Base-by-base conservation (phyloP, 2,329 filamentous ascomycete species). In the Neofusicoccum sp. region DNA sequence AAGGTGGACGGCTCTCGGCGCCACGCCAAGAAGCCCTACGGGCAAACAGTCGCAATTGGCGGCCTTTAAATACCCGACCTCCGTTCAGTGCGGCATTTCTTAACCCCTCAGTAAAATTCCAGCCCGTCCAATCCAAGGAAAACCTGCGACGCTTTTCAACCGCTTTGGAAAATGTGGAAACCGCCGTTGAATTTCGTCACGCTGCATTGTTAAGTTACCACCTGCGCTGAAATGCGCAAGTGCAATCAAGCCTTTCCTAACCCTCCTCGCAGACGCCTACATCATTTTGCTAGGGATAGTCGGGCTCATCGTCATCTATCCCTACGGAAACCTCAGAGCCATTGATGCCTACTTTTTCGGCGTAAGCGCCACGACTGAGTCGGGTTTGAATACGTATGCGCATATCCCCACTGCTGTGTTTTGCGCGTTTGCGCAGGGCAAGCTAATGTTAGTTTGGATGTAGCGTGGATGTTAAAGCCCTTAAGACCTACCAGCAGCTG, bases 381-480 rank as follows among this genome's bases (percentile, higher is more conserved):
- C 82, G 0, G 83, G 83, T 0, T 69, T 85, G 29, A 84, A 83
- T 65, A 78, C 80, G 80, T 84, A n/a, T n/a, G n/a, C n/a, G n/a
- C n/a, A n/a, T n/a, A n/a, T n/a, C n/a, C n/a, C n/a, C n/a, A n/a
- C n/a, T n/a, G n/a, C n/a, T n/a, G n/a, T n/a, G n/a, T n/a, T n/a
- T n/a, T n/a, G n/a, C n/a, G n/a, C n/a, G n/a, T n/a, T n/a, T n/a
- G n/a, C n/a, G n/a, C n/a, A n/a, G n/a, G n/a, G n/a, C n/a, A n/a
- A n/a, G n/a, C n/a, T n/a, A n/a, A n/a, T n/a, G n/a, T n/a, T n/a
- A n/a, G n/a, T n/a, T n/a, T n/a, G n/a, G n/a, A n/a, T n/a, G n/a
- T 54, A 85, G 82, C 12, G 68, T 84, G 44, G 82, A 85, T 66
- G 69, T 85, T 54, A 84, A 83, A 49, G 70, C 74, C 1, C 68